Conservation (phyloP, 2,329 filamentous ascomycete species). For the Fusarium austroafricanum region DNA sequence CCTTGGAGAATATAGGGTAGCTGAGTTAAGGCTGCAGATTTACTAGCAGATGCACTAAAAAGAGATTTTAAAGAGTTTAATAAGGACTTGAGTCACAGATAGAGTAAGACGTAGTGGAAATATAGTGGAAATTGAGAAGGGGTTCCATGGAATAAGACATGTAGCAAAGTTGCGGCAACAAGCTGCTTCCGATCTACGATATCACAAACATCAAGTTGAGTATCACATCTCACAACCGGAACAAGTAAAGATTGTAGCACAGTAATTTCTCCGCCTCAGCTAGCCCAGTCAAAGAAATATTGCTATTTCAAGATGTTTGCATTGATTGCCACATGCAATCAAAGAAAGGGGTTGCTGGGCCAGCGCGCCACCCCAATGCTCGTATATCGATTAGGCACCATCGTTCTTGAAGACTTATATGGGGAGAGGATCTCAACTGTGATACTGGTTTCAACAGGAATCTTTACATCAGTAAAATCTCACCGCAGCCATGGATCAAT, state of each 20-base stretch:
- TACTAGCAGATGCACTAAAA: too few relatives aligned
- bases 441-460: too few relatives aligned
- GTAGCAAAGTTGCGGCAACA: not conserved
- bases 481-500: constrained; percentile 49
- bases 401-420: constrained; percentile 11
- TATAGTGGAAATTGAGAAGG: not conserved
- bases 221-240: too few relatives aligned
- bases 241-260: not conserved
- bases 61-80: too few relatives aligned
- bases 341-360: constrained; percentile 25
- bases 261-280: constrained; percentile 1
- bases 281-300: too few relatives aligned
- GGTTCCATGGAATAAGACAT: not conserved
- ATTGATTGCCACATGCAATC: not conserved
- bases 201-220: too few relatives aligned
- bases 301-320: not conserved
- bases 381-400: constrained; percentile 32
- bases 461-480: too few relatives aligned
- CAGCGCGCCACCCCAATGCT: constrained; percentile 22
- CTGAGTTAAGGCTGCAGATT: not conserved
- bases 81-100: not conserved
- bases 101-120: not conserved
- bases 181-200: too few relatives aligned
- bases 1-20: not conserved
- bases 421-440: not conserved